Base-by-base conservation (phyloP, 1,284 basidiomycete species). In the Cystobasidium pallidum region DNA sequence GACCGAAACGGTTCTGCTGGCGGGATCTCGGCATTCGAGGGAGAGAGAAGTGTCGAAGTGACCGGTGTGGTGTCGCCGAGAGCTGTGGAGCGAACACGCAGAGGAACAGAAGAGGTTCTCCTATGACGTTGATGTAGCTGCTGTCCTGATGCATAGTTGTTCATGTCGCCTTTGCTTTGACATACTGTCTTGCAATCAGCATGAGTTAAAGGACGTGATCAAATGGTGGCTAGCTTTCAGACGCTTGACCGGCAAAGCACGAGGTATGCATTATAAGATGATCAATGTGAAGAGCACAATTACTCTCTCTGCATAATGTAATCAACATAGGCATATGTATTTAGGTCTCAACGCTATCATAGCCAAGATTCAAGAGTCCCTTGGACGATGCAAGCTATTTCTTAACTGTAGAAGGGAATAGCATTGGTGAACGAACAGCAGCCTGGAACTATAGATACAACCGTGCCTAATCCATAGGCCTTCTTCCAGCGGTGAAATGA, bases 11-110 rank as follows among this genome's bases (percentile, higher is more conserved):
- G 51, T 39, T 54, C 49, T 11, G 64, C 64, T 43, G 52, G 24
- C 10, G 64, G 64, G 21, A 66, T 34, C 26, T 66, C 64, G 34
- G 64, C 64, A 52, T 28, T 66, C n/a, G 64, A 66, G n/a, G 64
- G 64, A 24, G 64, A 66, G 17, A 66, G 51, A 19, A 51, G 24
- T 28, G 64, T 41, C 2, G 45, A 24, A 15, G 47, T 6, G 2
- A 52, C 17, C 1, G 28, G 8, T 0, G 32, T 15, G 11, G 24
- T 28, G 24, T 32, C 28, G 19, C 11, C 45, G 17, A 51, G 19
- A 30, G 62, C 49, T 10, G 62, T 64, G 13, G 62, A 64, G 11
- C 62, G 62, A 1, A 64, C 62, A 26, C 62, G 62, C 28, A 64
- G 45, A 6, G 62, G 62, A 34, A 64, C 36, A 32, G 62, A 64